phyloP scores from a whole-genome alignment of 305 asterid genomes.

The Fraxinus sp. region DNA sequence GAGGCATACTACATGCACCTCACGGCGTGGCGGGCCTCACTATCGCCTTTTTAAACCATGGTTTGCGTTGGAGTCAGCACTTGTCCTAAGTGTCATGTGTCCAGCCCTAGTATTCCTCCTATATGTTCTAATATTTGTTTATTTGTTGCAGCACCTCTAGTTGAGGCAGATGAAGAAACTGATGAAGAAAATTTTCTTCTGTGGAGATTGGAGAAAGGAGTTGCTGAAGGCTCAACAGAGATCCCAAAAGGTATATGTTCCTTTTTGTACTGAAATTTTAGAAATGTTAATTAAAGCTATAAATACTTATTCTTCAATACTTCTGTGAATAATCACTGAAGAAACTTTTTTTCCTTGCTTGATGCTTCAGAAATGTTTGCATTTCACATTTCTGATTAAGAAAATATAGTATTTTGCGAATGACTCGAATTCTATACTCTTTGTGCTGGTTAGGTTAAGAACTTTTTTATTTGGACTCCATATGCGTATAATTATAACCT shows the following conservation, averaged over 20 bases:
- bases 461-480: background rate
- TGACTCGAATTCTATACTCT: background rate
- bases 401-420: background rate
- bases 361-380: background rate
- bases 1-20: no score
- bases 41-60: background rate
- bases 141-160: slow-evolving; percentile 68
- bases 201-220: slow-evolving; percentile 89
- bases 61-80: background rate
- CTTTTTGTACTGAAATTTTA: background rate
- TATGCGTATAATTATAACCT: background rate
- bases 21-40: no score
- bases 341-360: background rate
- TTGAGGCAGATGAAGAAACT: slow-evolving; percentile 73
- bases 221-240: slow-evolving; percentile 87
- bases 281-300: background rate
- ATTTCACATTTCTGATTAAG: background rate
- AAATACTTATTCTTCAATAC: background rate
- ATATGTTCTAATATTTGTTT: background rate
- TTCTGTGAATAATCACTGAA: background rate
- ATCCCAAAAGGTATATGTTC: slow-evolving; percentile 63
- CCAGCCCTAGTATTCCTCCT: background rate
- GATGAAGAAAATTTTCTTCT: slow-evolving; percentile 66
- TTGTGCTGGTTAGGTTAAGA: background rate
- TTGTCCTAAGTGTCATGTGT: background rate